Evolutionary conservation across 176 grass and related monocot genomes (phyloP).

Genomic region (Zea mays): Zm-B73-REFERENCE-NAM-5.0 NC_050097.1:226960001-226960500

Average conservation of each 20-base stretch:
- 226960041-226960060: too few species aligned
- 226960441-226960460: not conserved
- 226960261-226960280: not conserved
- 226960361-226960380: too few species aligned
- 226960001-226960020: too few species aligned
- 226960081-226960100: too few species aligned
- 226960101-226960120: too few species aligned
- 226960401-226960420: too few species aligned
- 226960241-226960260: not conserved
- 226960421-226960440: not conserved
- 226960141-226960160: not conserved
- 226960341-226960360: too few species aligned
- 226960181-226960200: too few species aligned
- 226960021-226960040: too few species aligned
- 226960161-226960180: not conserved
- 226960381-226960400: too few species aligned
- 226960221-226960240: not conserved
- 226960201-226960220: too few species aligned
- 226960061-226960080: too few species aligned
- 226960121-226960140: not conserved
- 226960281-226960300: not conserved
- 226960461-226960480: not conserved
- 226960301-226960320: not conserved
- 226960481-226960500: not conserved
- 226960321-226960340: not conserved